Evolutionary conservation across 2,329 filamentous ascomycete genomes (phyloP).

Genomic region (Aspergillus bombycis): DNA sequence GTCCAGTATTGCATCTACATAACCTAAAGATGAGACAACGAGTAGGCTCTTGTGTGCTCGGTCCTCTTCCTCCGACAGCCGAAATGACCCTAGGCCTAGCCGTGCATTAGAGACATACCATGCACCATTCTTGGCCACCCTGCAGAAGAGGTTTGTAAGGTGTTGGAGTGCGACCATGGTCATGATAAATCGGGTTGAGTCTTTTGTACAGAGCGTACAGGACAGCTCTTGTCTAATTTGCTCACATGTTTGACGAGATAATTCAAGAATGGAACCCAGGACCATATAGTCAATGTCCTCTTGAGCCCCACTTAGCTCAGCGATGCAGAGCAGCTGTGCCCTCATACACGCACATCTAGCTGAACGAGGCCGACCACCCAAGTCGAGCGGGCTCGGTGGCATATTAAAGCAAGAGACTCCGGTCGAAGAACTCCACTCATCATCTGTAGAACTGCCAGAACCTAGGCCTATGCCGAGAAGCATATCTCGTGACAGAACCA

Average conservation of each 20-base stretch:
- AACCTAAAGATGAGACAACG: neutral
- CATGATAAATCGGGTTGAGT: slow-evolving; percentile 1
- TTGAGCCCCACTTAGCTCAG: slow-evolving; percentile 1
- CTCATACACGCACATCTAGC: neutral
- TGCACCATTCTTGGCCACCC: neutral
- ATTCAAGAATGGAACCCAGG: slow-evolving; percentile 1
- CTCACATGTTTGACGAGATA: slow-evolving; percentile 1
- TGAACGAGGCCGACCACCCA: neutral
- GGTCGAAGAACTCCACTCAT: neutral
- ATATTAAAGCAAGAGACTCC: neutral
- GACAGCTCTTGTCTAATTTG: slow-evolving; percentile 4
- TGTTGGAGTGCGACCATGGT: slow-evolving; percentile 1
- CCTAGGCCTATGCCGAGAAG: neutral
- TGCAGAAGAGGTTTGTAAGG: neutral
- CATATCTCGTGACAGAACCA: neutral
- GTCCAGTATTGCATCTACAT: neutral
- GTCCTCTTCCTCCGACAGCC: slow-evolving; percentile 4
- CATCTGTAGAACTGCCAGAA: neutral
- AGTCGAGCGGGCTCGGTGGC: neutral
- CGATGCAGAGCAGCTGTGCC: slow-evolving; percentile 1
- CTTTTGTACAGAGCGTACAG: neutral
- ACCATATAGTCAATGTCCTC: neutral
- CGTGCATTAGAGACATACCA: neutral
- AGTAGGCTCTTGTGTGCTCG: slow-evolving; percentile 1
- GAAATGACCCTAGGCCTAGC: neutral